Evolutionary conservation across 139 green algal genomes (phyloP).

Genomic region (Diplosphaera chodatii): DNA sequence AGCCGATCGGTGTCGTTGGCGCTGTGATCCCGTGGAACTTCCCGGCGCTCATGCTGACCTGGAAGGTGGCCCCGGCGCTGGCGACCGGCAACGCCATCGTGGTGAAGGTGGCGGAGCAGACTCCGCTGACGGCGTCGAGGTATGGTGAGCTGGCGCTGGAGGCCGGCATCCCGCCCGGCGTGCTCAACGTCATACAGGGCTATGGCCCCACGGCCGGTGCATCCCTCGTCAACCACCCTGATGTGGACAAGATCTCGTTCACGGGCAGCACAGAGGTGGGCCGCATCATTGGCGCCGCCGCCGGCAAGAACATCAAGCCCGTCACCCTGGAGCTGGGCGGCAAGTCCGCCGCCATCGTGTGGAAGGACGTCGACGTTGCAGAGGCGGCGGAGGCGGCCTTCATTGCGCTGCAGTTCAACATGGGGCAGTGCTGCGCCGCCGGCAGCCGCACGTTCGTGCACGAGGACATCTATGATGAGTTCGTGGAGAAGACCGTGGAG

Average conservation of each 20-base stretch:
- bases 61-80: conserved; percentile 58
- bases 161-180: conserved; percentile 58
- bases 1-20: conserved; percentile 41
- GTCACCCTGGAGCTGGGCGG: conserved; percentile 62
- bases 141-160: conserved; percentile 59
- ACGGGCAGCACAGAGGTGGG: conserved; percentile 72
- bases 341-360: conserved; percentile 63
- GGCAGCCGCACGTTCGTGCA: conserved; percentile 61
- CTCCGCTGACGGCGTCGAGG: conserved; percentile 48
- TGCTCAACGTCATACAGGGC: conserved; percentile 71
- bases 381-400: conserved; percentile 53
- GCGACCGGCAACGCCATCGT: conserved; percentile 38
- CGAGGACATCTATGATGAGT: conserved; percentile 65
- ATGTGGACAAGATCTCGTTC: conserved; percentile 73
- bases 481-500: conserved; percentile 36
- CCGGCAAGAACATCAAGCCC: conserved; percentile 29
- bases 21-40: conserved; percentile 56
- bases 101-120: conserved; percentile 54
- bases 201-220: conserved; percentile 53
- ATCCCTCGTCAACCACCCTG: conserved; percentile 35
- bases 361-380: conserved; percentile 46
- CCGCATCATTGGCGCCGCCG: conserved; percentile 17
- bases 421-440: conserved; percentile 59
- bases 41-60: conserved; percentile 42
- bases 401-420: conserved; percentile 72